Conservation (phyloP, 352 stramenopile genomes). For the Globisporangium mamillatum region DNA sequence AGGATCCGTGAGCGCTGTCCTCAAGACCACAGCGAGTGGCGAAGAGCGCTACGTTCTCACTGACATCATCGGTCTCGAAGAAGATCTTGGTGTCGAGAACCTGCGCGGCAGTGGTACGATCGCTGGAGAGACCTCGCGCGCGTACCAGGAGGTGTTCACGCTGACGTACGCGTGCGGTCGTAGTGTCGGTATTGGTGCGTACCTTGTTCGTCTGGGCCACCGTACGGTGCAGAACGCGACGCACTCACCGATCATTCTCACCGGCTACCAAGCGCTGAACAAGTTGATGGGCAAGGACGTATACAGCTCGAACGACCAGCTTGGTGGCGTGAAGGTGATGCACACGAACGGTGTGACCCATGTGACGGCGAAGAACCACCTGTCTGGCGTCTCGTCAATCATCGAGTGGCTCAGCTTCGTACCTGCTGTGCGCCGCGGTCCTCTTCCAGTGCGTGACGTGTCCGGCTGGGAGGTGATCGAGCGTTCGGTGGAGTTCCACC, state of each 20-base stretch:
- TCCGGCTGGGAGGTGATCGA: conserved; percentile 84
- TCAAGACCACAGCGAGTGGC: conserved; percentile 56
- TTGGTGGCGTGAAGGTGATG: conserved; percentile 99
- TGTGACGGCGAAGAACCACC: conserved; percentile 95
- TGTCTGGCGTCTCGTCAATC: conserved; percentile 94
- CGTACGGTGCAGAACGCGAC: conserved; percentile 98
- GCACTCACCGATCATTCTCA: conserved; percentile 99
- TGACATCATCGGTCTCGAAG: conserved; percentile 97
- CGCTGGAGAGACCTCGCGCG: conserved; percentile 97
- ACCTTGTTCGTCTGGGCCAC: conserved; percentile 98
- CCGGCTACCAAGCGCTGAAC: conserved; percentile 99
- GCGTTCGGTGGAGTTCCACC: conserved; percentile 89
- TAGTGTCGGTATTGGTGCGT: conserved; percentile 99
- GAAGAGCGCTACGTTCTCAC: conserved; percentile 93
- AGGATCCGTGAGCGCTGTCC: conserved; percentile 85
- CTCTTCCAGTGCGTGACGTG: conserved; percentile 85
- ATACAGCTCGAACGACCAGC: conserved; percentile 99
- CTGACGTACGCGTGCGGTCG: conserved; percentile 98
- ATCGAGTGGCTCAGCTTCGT: conserved; percentile 99
- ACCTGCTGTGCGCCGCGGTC: conserved; percentile 85
- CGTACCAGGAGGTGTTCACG: conserved; percentile 99
- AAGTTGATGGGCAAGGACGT: conserved; percentile 99
- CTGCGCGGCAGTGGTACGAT: conserved; percentile 99
- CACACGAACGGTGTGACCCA: conserved; percentile 99
- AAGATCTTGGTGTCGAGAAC: conserved; percentile 99